Conservation (phyloP, 805 yeast species). For the Kregervanrija fluxuum region DNA sequence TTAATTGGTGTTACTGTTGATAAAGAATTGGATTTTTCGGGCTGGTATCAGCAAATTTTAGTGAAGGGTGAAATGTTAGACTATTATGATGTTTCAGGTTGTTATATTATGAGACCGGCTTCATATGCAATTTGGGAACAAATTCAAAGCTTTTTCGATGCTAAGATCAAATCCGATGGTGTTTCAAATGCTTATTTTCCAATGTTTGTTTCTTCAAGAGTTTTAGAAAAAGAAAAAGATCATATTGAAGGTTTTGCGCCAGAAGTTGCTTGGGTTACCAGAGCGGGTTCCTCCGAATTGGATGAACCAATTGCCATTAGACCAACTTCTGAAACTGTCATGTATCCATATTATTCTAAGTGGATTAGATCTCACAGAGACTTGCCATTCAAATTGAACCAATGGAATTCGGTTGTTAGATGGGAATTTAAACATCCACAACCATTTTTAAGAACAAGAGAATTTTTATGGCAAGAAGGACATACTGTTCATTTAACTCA, state of each 20-base stretch:
- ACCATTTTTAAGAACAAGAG: constrained; percentile 97
- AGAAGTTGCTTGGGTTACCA: constrained; percentile 99
- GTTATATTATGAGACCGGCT: constrained; percentile 95
- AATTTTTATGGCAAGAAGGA: constrained; percentile 99
- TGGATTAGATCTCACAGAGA: constrained; percentile 99
- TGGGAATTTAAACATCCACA: constrained; percentile 99
- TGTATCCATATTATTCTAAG: constrained; percentile 98
- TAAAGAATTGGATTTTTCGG: constrained; percentile 84
- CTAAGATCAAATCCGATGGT: constrained; percentile 74
- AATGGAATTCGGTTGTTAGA: constrained; percentile 99
- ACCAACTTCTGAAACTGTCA: constrained; percentile 98
- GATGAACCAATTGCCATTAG: constrained; percentile 99
- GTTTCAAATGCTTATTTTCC: constrained; percentile 97
- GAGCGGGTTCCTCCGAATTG: constrained; percentile 87
- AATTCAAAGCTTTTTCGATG: constrained; percentile 84
- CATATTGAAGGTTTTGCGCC: constrained; percentile 99
- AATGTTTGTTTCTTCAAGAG: constrained; percentile 91
- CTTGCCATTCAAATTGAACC: constrained; percentile 91
- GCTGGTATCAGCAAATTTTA: constrained; percentile 95
- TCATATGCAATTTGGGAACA: constrained; percentile 93
- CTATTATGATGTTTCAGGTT: constrained; percentile 97
- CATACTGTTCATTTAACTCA: constrained; percentile 92
- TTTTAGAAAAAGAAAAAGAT: constrained; percentile 94
- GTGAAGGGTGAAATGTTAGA: constrained; percentile 98
- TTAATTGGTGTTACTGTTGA: constrained; percentile 94